Evolutionary conservation across 371 early-diverging fungal genomes (phyloP).

Genomic region (Lichtheimia ramosa): DNA sequence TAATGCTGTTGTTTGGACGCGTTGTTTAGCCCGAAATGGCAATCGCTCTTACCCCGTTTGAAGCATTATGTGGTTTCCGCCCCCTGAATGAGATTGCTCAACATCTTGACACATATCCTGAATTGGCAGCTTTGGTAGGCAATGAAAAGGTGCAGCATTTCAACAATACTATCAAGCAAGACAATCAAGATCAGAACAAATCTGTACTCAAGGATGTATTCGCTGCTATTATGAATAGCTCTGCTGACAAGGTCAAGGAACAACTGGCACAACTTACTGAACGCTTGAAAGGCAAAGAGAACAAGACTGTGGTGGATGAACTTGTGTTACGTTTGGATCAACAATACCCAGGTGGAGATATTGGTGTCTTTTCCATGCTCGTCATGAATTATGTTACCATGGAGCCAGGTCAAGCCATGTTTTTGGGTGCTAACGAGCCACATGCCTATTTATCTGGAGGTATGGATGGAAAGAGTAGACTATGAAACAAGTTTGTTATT

Average conservation of each 20-base stretch:
- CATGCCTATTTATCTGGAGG: constrained; percentile 96
- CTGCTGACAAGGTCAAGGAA: constrained; percentile 45
- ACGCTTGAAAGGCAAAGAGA: constrained; percentile 31
- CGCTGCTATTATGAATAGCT: constrained; percentile 67
- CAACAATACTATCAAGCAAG: constrained; percentile 21
- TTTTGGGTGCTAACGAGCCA: constrained; percentile 95
- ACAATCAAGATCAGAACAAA: constrained; percentile 46
- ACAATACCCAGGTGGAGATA: constrained; percentile 89
- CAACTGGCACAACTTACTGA: constrained; percentile 55
- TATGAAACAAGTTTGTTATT: neutral
- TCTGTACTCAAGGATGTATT: constrained; percentile 67
- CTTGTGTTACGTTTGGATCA: constrained; percentile 71
- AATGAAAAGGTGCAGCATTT: constrained; percentile 37
- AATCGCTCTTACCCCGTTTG: constrained; percentile 92
- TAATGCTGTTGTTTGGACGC: neutral
- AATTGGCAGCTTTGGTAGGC: constrained; percentile 72
- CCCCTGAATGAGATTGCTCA: constrained; percentile 77
- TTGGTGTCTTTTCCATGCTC: constrained; percentile 87
- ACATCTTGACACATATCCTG: constrained; percentile 71
- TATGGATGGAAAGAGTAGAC: constrained; percentile 24
- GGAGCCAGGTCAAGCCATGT: constrained; percentile 89
- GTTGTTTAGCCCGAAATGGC: constrained; percentile 93
- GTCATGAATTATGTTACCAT: constrained; percentile 86
- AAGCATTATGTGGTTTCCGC: constrained; percentile 95
- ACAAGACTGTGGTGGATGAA: constrained; percentile 48